Base-by-base conservation (phyloP, 345 rosid species). In the Brassica napus region DNA sequence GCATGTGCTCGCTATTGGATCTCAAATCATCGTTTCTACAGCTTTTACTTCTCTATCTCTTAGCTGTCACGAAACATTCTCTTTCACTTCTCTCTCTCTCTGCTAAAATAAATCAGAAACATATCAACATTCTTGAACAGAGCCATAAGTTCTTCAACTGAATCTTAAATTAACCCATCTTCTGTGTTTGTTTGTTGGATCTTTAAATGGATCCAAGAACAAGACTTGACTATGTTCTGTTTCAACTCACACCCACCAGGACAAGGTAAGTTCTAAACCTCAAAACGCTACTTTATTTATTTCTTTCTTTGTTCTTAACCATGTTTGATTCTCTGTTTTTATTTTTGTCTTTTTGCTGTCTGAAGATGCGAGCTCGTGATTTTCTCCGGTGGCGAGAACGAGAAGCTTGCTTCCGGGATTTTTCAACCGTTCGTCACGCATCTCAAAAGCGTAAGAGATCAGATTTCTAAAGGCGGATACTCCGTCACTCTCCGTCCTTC, bases 171-270 rank as follows among this genome's bases (percentile, higher is more conserved):
- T 63, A 37, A 54, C 63, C 58, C 76, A 69, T 69, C 57, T 77
- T 31, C 14, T 8, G 28, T 26, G 28, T 57, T 16, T n/a, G 23
- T 1, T 59, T 34, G 23, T 30, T 26, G 68, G 78, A 78, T 64
- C 68, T 71, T 42, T 14, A 55, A 10, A 95, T 95, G 99, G 99
- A 95, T 79, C 84, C 94, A 3, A 86, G 88, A 76, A 88, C 92
- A 59, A 86, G 88, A 79, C 90, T 95, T 76, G 98, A 93, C 68
- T 85, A 89, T 84, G 96, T 82, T 81, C 88, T 95, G 76, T 95
- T 95, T 73, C 99, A 93, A 74, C 97, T 95, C 85, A 93, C 99
- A 47, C 98, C 98, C 61, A 95, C 99, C 59, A 91, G 96, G 82
- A 95, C 98, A 83, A 95, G 99, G 99, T 95, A 87, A 87, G 1